phyloP scores from a whole-genome alignment of 1,139 yeast species.

The Citeromyces siamensis region DNA sequence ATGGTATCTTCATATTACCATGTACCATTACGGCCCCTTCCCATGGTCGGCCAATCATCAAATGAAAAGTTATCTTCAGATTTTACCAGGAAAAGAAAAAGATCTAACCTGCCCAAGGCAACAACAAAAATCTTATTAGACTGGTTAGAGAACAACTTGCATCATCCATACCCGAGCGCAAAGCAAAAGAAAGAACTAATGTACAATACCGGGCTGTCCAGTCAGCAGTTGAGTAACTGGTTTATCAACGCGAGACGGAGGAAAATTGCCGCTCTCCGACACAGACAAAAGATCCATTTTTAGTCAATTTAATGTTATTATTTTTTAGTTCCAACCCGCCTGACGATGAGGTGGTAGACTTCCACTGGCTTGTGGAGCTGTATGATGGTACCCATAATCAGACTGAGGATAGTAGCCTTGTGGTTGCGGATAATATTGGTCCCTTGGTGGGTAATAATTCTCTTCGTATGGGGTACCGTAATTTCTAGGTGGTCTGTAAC shows the following conservation, averaged over 20 bases:
- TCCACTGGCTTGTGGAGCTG: neutral
- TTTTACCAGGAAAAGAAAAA: constrained; percentile 15
- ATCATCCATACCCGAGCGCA: constrained; percentile 91
- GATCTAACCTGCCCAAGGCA: constrained; percentile 68
- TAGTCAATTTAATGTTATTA: neutral
- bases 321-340: constrained; percentile 1
- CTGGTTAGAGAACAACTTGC: constrained; percentile 79
- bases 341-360: neutral
- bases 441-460: neutral
- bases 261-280: constrained; percentile 32
- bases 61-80: neutral
- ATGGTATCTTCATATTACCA: neutral
- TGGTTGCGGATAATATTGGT: neutral
- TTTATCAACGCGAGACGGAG: constrained; percentile 92
- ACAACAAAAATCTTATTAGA: constrained; percentile 71
- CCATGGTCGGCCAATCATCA: neutral
- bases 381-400: neutral
- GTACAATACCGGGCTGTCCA: constrained; percentile 74
- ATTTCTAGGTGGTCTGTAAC: constrained; percentile 30
- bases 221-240: constrained; percentile 93
- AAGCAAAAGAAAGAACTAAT: constrained; percentile 77
- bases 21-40: neutral
- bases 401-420: neutral
- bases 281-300: constrained; percentile 8
- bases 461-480: constrained; percentile 12